Evolutionary conservation across 768 basidiomycete genomes (phyloP).

Genomic region (Porphyrellus cyaneotinctus): DNA sequence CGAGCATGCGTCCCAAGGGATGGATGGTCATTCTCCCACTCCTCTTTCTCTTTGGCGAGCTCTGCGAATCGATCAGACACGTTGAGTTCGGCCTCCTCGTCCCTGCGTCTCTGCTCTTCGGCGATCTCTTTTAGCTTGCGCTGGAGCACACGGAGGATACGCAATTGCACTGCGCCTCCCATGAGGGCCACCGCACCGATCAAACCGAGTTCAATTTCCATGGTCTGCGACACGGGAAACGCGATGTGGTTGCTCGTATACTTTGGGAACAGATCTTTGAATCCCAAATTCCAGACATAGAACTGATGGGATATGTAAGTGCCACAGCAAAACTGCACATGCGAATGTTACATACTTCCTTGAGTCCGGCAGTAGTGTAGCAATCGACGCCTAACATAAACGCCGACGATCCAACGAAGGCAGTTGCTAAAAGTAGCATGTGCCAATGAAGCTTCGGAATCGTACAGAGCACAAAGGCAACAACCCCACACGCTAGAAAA

Average conservation of each 20-base stretch:
- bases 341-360: slow-evolving; percentile 59
- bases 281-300: slow-evolving; percentile 95
- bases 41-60: slow-evolving; percentile 64
- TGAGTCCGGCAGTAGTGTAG: slow-evolving; percentile 85
- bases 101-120: slow-evolving; percentile 65
- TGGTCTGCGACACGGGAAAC: slow-evolving; percentile 84
- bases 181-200: slow-evolving; percentile 79
- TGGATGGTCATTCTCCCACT: slow-evolving; percentile 88
- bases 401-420: slow-evolving; percentile 85
- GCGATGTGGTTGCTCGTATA: slow-evolving; percentile 60
- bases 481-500: slow-evolving; percentile 57
- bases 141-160: slow-evolving; percentile 76
- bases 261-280: slow-evolving; percentile 73
- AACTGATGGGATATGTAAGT: slow-evolving; percentile 50
- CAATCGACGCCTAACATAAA: slow-evolving; percentile 94
- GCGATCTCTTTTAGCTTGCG: slow-evolving; percentile 76
- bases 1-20: slow-evolving; percentile 56
- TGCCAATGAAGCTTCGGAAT: slow-evolving; percentile 86
- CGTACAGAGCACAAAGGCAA: slow-evolving; percentile 80
- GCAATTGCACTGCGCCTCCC: slow-evolving; percentile 87
- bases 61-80: slow-evolving; percentile 67
- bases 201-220: slow-evolving; percentile 91
- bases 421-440: slow-evolving; percentile 79
- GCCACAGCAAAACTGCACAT: background rate
- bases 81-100: slow-evolving; percentile 70